These are phyloP conservation scores for Chrysopogon serrulatus DNA, from an alignment of 176 grass and related monocot species.

Conservation along the genomic window DNA sequence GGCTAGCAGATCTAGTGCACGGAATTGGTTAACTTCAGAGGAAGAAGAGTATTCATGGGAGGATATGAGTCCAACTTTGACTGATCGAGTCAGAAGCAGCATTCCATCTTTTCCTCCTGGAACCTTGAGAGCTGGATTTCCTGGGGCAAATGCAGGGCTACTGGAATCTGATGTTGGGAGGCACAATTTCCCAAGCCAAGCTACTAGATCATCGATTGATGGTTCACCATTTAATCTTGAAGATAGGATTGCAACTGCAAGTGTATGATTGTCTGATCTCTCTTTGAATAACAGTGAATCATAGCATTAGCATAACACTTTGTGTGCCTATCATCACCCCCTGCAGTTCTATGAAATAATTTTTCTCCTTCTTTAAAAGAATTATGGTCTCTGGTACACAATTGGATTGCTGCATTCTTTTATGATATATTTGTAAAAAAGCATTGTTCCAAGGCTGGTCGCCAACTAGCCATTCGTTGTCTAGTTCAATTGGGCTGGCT, in stretches of 20 bases:
- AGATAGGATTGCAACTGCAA: constrained; percentile 48
- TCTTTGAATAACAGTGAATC: constrained; percentile 21
- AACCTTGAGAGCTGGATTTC: constrained; percentile 45
- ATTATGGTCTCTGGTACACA: background rate
- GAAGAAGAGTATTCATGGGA: constrained; percentile 98
- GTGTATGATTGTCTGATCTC: constrained; percentile 52
- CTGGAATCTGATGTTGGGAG: constrained; percentile 54
- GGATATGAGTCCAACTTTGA: constrained; percentile 96
- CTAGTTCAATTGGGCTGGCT: background rate
- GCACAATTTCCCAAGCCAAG: constrained; percentile 54
- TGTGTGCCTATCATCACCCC: background rate
- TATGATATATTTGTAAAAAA: constrained; percentile 7
- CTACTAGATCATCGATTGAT: constrained; percentile 38
- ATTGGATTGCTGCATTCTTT: background rate
- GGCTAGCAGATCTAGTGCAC: constrained; percentile 36
- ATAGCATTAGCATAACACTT: constrained; percentile 1
- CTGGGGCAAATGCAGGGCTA: constrained; percentile 38
- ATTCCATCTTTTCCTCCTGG: constrained; percentile 32
- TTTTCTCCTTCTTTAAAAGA: background rate
- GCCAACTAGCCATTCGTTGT: background rate
- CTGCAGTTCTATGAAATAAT: background rate
- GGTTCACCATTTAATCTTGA: constrained; percentile 37
- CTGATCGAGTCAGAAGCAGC: constrained; percentile 51
- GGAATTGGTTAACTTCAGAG: constrained; percentile 79
- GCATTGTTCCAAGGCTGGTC: background rate